phyloP scores from a whole-genome alignment of 768 basidiomycete species.

The Zangia roseola region DNA sequence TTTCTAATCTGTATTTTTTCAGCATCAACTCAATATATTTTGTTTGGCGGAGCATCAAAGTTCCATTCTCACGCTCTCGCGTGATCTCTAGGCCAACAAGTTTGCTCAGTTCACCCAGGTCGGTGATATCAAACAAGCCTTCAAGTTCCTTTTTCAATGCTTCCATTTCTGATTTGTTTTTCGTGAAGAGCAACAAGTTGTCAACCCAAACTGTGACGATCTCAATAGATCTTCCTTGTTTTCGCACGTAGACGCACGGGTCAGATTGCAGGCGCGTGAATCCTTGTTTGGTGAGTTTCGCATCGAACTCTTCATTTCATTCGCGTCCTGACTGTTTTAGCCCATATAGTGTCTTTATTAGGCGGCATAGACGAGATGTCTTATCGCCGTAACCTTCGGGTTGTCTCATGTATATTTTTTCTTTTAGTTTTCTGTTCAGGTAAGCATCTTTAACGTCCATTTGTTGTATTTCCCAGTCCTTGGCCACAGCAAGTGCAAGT shows the following conservation, averaged over 20 bases:
- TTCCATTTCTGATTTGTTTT: neutral
- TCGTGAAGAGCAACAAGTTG: slow-evolving; percentile 1
- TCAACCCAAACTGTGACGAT: slow-evolving; percentile 25
- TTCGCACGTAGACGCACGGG: slow-evolving; percentile 1
- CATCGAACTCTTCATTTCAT: slow-evolving; percentile 30
- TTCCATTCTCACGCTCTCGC: neutral
- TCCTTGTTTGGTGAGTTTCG: neutral
- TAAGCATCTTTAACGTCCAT: slow-evolving; percentile 32
- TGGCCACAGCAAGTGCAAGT: slow-evolving; percentile 15
- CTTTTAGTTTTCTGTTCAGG: slow-evolving; percentile 29
- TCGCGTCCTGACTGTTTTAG: slow-evolving; percentile 29
- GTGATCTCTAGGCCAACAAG: slow-evolving; percentile 17
- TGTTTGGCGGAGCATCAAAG: neutral
- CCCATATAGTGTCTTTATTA: slow-evolving; percentile 29
- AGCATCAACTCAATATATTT: slow-evolving; percentile 10
- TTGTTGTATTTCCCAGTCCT: slow-evolving; percentile 28
- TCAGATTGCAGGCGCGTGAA: neutral
- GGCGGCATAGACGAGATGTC: slow-evolving; percentile 11
- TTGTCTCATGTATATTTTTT: slow-evolving; percentile 35
- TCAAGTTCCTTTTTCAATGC: neutral
- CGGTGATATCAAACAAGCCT: slow-evolving; percentile 3
- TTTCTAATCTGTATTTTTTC: neutral
- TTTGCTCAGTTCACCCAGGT: slow-evolving; percentile 19
- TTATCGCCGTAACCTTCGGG: slow-evolving; percentile 24
- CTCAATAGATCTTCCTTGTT: neutral